Evolutionary conservation across 208 protist species (phyloP).

Genomic region (Acanthamoeba quina): DNA sequence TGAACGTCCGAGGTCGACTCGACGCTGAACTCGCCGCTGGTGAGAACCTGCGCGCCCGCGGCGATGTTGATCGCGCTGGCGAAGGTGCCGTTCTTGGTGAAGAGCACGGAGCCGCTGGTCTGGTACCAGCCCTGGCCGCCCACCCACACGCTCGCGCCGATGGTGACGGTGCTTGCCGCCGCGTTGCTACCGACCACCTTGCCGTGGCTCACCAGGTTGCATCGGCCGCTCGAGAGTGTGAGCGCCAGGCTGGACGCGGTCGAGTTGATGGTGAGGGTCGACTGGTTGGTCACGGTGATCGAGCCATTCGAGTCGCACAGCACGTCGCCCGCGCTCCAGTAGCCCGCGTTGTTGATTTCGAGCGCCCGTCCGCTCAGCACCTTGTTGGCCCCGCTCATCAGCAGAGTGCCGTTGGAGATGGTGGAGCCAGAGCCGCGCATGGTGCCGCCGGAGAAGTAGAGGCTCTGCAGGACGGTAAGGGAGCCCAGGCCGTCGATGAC

Average conservation of each 20-base stretch:
- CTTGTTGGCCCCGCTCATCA: not conserved
- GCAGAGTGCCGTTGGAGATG: slow-evolving; percentile 15
- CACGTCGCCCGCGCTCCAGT: slow-evolving; percentile 60
- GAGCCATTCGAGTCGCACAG: slow-evolving; percentile 45
- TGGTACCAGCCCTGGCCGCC: slow-evolving; percentile 51
- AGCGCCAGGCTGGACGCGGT: not conserved
- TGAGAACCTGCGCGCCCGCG: not conserved
- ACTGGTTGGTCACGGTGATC: slow-evolving; percentile 21
- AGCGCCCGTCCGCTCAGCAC: slow-evolving; percentile 25
- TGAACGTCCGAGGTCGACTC: slow-evolving; percentile 25
- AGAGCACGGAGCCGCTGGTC: not conserved
- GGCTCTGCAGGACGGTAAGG: not conserved
- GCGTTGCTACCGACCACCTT: not conserved
- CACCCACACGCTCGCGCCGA: slow-evolving; percentile 44
- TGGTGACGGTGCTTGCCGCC: not conserved
- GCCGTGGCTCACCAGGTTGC: slow-evolving; percentile 29
- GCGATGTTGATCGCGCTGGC: slow-evolving; percentile 38
- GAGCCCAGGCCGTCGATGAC: slow-evolving; percentile 9
- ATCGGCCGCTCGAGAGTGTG: not conserved
- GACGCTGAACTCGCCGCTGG: slow-evolving; percentile 45
- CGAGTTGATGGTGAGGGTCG: slow-evolving; percentile 40
- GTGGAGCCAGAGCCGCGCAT: slow-evolving; percentile 59
- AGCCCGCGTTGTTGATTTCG: not conserved
- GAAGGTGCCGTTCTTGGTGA: slow-evolving; percentile 73
- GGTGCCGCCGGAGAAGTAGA: slow-evolving; percentile 32